Evolutionary conservation across 352 stramenopile species (phyloP), one percentile per base, ranked within the genome.

Genomic region (Achlya hypogyna): DNA sequence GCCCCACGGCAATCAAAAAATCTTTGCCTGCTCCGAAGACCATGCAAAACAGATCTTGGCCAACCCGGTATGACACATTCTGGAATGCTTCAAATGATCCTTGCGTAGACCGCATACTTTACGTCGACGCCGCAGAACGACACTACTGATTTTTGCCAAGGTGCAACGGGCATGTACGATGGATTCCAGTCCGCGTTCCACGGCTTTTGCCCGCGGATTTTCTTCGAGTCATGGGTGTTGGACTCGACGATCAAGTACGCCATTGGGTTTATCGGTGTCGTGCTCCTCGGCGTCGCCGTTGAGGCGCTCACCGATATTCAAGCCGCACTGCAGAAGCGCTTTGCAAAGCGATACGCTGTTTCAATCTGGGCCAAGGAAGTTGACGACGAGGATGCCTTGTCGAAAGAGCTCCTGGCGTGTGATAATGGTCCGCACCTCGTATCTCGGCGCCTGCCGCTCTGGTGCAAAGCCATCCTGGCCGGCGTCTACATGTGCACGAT

Each of bases 191-290:
- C 86, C 60, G 82, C 81, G 27, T 81, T 88, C 28, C 32, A 64
- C 27, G 72, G 75, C 25, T 77, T 78, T 49, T 93, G 84, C 62
- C 71, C 84, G 38, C 65, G 88, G 69, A 74, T 93, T 47, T 74
- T 93, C 56, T 93, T 93, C 72, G 75, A 89, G 71, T 73, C 82
- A 29, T 91, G 81, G 82, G 72, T 93, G 42, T 66, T 91, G 18
- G 78, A 78, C 29, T 86, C 78, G 0, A 69, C 51, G 0, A 77
- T 80, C 68, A 93, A 93, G 68, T 93, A 93, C 70, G 76, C 74
- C 4, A 77, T 91, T 22, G 81, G 71, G 25, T 89, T 93, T 71
- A 34, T 89, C 0, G 82, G 84, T 2, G 70, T 88, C 29, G 75
- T 91, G 47, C 64, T 85, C 62, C 62, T 93, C 35, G 79, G 75